Conservation (phyloP, 106 monocot genomes). For the Gastrodia elata region DNA sequence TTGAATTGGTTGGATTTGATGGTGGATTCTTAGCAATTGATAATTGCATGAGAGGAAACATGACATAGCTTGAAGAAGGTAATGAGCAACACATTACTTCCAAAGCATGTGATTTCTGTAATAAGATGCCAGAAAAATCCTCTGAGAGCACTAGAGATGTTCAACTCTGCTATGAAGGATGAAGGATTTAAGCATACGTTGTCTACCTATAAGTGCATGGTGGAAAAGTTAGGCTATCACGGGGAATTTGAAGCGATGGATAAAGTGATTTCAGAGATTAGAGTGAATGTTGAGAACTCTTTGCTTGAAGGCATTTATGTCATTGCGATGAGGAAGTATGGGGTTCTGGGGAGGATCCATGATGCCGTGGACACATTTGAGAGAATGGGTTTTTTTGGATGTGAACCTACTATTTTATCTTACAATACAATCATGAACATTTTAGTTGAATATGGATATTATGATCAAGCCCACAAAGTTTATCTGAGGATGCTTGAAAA, state of each 20-base stretch:
- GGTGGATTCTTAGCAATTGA: neutral
- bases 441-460: conserved; percentile 56
- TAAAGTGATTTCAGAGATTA: conserved; percentile 48
- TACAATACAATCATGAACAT: conserved; percentile 89
- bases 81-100: conserved; percentile 50
- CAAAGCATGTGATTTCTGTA: conserved; percentile 49
- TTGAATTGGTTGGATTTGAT: neutral
- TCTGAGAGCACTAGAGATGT: conserved; percentile 61
- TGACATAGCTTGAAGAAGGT: neutral
- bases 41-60: neutral
- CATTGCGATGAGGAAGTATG: conserved; percentile 53
- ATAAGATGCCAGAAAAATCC: conserved; percentile 57
- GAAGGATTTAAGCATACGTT: conserved; percentile 52
- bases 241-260: conserved; percentile 68
- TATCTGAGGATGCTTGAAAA: conserved; percentile 79
- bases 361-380: conserved; percentile 77
- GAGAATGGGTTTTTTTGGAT: conserved; percentile 80
- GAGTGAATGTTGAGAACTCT: conserved; percentile 28
- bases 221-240: conserved; percentile 50
- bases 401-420: conserved; percentile 52
- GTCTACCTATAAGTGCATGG: conserved; percentile 54
- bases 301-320: conserved; percentile 50
- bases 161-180: conserved; percentile 36
- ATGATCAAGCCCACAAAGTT: conserved; percentile 84
- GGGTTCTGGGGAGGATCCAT: conserved; percentile 36